Conservation (phyloP, 768 basidiomycete species). For the Calocybe cyanea region DNA sequence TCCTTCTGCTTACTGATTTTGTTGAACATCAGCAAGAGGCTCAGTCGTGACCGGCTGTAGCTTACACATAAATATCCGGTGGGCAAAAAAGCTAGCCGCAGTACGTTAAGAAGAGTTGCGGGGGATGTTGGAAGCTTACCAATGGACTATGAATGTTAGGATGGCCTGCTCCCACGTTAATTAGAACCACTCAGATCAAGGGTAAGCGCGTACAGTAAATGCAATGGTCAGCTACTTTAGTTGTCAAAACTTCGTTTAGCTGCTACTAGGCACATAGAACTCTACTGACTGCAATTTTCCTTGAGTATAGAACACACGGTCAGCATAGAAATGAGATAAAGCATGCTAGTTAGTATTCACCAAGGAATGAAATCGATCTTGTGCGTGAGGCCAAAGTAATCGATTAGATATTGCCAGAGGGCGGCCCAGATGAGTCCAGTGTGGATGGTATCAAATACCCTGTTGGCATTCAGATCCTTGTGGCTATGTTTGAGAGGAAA, state of each 20-base stretch:
- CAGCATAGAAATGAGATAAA: not conserved
- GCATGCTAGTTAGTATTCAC: constrained; percentile 17
- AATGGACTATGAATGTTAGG: constrained; percentile 39
- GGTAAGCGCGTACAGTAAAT: constrained; percentile 20
- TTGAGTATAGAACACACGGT: not conserved
- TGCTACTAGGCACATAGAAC: not conserved
- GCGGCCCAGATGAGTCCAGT: constrained; percentile 34
- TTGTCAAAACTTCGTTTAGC: not conserved
- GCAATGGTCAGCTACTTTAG: constrained; percentile 16
- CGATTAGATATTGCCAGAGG: constrained; percentile 37
- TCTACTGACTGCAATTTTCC: constrained; percentile 16
- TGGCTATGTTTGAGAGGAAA: not conserved
- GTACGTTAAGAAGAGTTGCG: not conserved
- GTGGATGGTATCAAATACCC: constrained; percentile 35
- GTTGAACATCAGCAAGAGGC: not conserved
- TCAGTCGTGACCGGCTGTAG: not conserved
- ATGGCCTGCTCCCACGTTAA: constrained; percentile 24
- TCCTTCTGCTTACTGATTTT: constrained; percentile 19
- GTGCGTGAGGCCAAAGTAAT: constrained; percentile 22
- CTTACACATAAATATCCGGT: constrained; percentile 28
- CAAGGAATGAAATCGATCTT: constrained; percentile 32
- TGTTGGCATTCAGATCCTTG: constrained; percentile 11
- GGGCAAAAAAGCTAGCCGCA: constrained; percentile 27
- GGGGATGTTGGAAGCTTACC: constrained; percentile 24
- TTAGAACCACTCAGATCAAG: not conserved